A percentile compares a stretch with the other conserved stretches of the same genome.
phyloP scores from a whole-genome alignment of 768 basidiomycete species.

The Lentinula detonsa region DNA sequence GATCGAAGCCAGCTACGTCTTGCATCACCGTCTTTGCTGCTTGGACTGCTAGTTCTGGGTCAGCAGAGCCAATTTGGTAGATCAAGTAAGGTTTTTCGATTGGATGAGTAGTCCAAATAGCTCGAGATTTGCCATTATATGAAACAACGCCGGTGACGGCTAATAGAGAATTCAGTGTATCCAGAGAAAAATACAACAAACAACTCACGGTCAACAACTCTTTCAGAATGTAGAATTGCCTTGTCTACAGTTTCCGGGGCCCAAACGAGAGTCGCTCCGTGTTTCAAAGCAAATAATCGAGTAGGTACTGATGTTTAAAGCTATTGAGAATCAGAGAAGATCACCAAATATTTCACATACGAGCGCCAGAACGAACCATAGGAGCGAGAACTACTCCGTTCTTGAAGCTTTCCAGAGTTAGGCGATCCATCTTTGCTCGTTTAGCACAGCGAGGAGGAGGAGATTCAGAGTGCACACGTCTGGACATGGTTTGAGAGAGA shows the following conservation, averaged over 20 bases:
- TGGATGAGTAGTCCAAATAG: slow-evolving; percentile 91
- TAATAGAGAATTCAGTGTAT: slow-evolving; percentile 22
- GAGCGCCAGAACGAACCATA: slow-evolving; percentile 92
- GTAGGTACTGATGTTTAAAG: slow-evolving; percentile 60
- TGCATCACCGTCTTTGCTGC: slow-evolving; percentile 82
- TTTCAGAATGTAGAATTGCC: slow-evolving; percentile 81
- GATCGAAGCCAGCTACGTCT: slow-evolving; percentile 91
- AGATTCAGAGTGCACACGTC: slow-evolving; percentile 46
- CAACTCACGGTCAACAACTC: slow-evolving; percentile 80
- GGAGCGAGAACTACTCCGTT: slow-evolving; percentile 94
- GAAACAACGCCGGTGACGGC: slow-evolving; percentile 83
- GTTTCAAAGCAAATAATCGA: slow-evolving; percentile 79
- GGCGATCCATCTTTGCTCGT: slow-evolving; percentile 48
- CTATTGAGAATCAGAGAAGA: slow-evolving; percentile 7
- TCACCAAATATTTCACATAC: slow-evolving; percentile 37
- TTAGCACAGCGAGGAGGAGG: slow-evolving; percentile 45
- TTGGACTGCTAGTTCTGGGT: slow-evolving; percentile 86
- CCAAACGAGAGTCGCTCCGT: slow-evolving; percentile 94
- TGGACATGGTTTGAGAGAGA: slow-evolving; percentile 32
- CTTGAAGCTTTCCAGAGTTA: slow-evolving; percentile 73
- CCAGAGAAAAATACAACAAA: not conserved
- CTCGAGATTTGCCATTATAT: slow-evolving; percentile 76
- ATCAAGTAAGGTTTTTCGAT: slow-evolving; percentile 92
- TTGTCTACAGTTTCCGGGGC: slow-evolving; percentile 95
- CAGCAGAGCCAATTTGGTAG: slow-evolving; percentile 91